These are phyloP conservation scores for Myxozyma melibiosi DNA, from an alignment of 805 yeast species.

Conservation along the genomic window DNA sequence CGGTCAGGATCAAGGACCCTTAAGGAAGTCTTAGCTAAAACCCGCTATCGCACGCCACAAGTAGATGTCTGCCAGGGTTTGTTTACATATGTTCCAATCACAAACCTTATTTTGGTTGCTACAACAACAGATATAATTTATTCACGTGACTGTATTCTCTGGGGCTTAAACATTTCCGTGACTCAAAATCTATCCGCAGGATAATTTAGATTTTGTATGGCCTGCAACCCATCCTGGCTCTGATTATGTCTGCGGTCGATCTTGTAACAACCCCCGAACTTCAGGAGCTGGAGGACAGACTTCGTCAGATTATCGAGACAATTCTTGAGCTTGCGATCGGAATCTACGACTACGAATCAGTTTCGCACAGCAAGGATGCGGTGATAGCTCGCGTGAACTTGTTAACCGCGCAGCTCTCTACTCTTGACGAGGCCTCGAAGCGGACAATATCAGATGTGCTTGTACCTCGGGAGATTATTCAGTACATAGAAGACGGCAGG, in stretches of 20 bases:
- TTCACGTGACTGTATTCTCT: too few relatives aligned
- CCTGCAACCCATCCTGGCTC: too few relatives aligned
- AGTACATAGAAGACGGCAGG: slow-evolving; percentile 92
- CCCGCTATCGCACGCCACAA: background rate
- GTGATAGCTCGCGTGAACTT: slow-evolving; percentile 43
- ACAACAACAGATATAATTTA: background rate
- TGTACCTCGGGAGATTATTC: slow-evolving; percentile 77
- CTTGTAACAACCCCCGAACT: slow-evolving; percentile 21
- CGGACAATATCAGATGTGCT: slow-evolving; percentile 34
- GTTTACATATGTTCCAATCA: background rate
- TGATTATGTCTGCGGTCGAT: slow-evolving; percentile 14
- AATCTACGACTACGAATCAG: slow-evolving; percentile 91
- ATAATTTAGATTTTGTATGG: too few relatives aligned
- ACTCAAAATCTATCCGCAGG: too few relatives aligned
- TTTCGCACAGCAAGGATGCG: slow-evolving; percentile 72
- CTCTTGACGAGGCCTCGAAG: slow-evolving; percentile 13
- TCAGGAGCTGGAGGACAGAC: slow-evolving; percentile 40
- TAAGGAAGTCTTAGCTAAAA: too few relatives aligned
- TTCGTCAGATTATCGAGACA: slow-evolving; percentile 68
- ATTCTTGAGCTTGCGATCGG: slow-evolving; percentile 87
- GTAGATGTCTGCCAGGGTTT: background rate
- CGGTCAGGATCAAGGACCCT: too few relatives aligned
- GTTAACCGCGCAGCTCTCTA: slow-evolving; percentile 23
- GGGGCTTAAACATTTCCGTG: too few relatives aligned
- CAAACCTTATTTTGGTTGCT: background rate